A percentile compares a stretch with the other conserved stretches of the same genome.
Evolutionary conservation across 805 yeast genomes (phyloP).

Genomic region (Monosporozyma solicola): DNA sequence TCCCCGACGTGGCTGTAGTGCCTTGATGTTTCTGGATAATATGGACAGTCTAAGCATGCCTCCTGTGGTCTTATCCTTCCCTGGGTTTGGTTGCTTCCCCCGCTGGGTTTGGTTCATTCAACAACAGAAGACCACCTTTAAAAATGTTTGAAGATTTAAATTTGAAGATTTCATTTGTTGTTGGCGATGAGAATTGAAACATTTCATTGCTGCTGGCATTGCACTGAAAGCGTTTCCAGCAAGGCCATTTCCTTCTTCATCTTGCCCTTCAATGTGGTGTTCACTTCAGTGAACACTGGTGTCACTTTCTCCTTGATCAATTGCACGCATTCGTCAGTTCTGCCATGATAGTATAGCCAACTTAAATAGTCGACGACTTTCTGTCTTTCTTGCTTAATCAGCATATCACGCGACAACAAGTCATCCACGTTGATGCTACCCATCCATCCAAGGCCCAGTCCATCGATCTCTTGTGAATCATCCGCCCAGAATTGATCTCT

Average conservation of each 20-base stretch:
- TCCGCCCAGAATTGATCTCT: slow-evolving; percentile 36
- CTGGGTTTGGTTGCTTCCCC: neutral
- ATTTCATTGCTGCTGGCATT: slow-evolving; percentile 2
- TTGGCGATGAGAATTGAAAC: neutral
- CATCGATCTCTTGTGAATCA: slow-evolving; percentile 40
- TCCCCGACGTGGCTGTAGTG: neutral
- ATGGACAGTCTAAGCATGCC: neutral
- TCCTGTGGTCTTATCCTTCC: neutral
- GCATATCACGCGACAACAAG: slow-evolving; percentile 10
- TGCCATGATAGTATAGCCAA: slow-evolving; percentile 46
- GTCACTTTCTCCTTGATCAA: slow-evolving; percentile 26
- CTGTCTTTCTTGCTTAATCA: slow-evolving; percentile 47
- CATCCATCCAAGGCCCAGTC: slow-evolving; percentile 28
- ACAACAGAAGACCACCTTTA: neutral
- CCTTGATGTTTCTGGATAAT: neutral
- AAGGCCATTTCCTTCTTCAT: slow-evolving; percentile 45
- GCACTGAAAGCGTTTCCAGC: slow-evolving; percentile 26
- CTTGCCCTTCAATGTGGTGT: slow-evolving; percentile 25
- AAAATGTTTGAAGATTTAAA: neutral
- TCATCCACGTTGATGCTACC: slow-evolving; percentile 5
- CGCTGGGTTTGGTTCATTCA: neutral
- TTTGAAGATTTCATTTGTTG: neutral
- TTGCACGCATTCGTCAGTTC: slow-evolving; percentile 44
- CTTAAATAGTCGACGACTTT: slow-evolving; percentile 53
- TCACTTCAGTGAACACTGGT: slow-evolving; percentile 5